phyloP scores from a whole-genome alignment of 176 grass and related monocot genomes.

The Rhynchospora breviuscula region DNA sequence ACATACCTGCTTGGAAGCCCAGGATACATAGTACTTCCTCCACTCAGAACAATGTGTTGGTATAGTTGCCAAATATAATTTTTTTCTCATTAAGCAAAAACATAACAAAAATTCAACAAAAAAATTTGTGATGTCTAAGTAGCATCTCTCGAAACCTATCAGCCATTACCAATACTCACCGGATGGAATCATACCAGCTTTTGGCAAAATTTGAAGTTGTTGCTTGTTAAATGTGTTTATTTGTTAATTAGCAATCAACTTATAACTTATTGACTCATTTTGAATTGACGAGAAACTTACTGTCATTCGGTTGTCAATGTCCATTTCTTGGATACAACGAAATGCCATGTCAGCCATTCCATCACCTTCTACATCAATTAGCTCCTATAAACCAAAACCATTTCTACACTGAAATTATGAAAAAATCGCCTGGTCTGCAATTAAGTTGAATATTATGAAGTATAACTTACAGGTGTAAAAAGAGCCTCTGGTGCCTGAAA shows the following conservation, averaged over 20 bases:
- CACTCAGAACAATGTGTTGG: slow-evolving; percentile 90
- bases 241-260: not conserved
- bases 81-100: slow-evolving; percentile 23
- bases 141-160: not conserved
- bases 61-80: slow-evolving; percentile 57
- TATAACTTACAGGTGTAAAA: slow-evolving; percentile 71
- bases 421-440: not conserved
- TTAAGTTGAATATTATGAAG: slow-evolving; percentile 1
- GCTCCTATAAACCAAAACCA: slow-evolving; percentile 39
- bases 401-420: not conserved
- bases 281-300: slow-evolving; percentile 32
- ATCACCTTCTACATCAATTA: slow-evolving; percentile 98
- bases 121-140: slow-evolving; percentile 3
- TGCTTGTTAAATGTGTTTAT: not conserved
- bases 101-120: not conserved
- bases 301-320: slow-evolving; percentile 90
- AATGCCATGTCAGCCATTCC: slow-evolving; percentile 97
- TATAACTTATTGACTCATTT: slow-evolving; percentile 4
- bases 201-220: not conserved
- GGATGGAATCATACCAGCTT: slow-evolving; percentile 18
- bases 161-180: not conserved
- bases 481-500: slow-evolving; percentile 98
- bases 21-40: slow-evolving; percentile 98
- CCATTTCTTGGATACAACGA: slow-evolving; percentile 96
- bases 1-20: slow-evolving; percentile 38